Conservation (phyloP, 345 rosid genomes). For the Citrus reticulata region DNA sequence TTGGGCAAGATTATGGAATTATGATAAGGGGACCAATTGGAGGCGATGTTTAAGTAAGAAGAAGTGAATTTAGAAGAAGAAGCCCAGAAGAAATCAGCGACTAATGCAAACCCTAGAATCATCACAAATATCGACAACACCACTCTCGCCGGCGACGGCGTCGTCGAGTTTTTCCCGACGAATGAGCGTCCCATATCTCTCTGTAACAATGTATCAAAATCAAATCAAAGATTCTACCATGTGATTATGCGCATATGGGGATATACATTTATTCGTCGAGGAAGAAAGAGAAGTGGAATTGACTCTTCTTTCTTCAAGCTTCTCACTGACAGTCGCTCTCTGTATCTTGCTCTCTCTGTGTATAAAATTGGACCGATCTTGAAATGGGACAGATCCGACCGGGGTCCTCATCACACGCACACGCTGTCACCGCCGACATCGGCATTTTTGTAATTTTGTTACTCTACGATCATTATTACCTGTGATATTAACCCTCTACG, state of each 20-base stretch:
- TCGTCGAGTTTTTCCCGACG: constrained; percentile 42
- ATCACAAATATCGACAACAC: constrained; percentile 39
- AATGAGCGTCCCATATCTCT: constrained; percentile 7
- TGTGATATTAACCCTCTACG: too few species aligned
- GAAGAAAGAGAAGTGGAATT: background rate
- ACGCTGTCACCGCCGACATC: background rate
- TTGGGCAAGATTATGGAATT: constrained; percentile 17
- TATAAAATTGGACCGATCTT: background rate
- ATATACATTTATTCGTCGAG: background rate
- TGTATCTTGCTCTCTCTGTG: background rate
- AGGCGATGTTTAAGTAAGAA: constrained; percentile 20
- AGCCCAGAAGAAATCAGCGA: constrained; percentile 84
- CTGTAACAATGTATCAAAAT: background rate
- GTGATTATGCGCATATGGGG: background rate
- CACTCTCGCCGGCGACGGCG: constrained; percentile 26
- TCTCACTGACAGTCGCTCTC: background rate
- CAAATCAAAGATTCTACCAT: background rate
- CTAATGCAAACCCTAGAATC: constrained; percentile 52
- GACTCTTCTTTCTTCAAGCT: background rate
- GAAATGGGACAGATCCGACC: background rate
- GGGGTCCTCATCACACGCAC: too few species aligned
- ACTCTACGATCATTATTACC: background rate
- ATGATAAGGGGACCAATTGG: constrained; percentile 19
- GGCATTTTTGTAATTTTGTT: background rate
- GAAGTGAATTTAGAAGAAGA: constrained; percentile 55